Base-by-base conservation (phyloP, 2,329 filamentous ascomycete species). In the Botrytis elliptica region DNA sequence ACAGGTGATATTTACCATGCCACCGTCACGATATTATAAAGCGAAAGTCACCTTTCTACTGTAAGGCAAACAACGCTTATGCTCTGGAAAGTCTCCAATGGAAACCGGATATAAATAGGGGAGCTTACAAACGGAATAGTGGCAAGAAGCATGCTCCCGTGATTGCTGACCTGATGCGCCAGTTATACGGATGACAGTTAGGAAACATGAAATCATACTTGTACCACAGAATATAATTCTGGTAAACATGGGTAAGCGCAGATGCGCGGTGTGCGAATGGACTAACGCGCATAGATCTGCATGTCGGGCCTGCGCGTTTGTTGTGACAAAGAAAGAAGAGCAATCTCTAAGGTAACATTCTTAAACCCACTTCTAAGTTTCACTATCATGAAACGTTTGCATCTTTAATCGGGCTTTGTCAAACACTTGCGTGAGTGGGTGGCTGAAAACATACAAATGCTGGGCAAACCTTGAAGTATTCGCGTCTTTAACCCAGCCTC, bases 1-100 rank as follows among this genome's bases (percentile, higher is more conserved):
- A 57, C 46, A 57, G 49, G 66, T 9, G 18, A 69, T 69, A 16
- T 6, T 69, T 69, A 42, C 16, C 66, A 69, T 69, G 7, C 36
- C 66, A 69, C 7, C 18, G 42, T 57, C 49, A 33, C 38, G 38
- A 57, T 33, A 68, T 69, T 29, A 16, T 52, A 16, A 18, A 38
- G 40, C 6, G 14, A 33, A 44, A 44, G 4, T 57, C n/a, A 22
- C 38, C 49, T 69, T 29, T 25, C n/a, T 10, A 14, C 18, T 38
- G 2, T 10, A 57, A 57, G n/a, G 66, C 66, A 33, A 44, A 33
- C n/a, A 14, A 20, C 33, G 38, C 25, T 42, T 57, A 52, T 33
- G 55, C 18, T 69, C 20, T 69, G 42, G 36, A 12, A 22, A 25
- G 16, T 52, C 18, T 33, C n/a, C 16, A 29, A 7, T 3, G 18